Conservation (phyloP, 768 basidiomycete genomes). For the Tremella mesenterica region DNA sequence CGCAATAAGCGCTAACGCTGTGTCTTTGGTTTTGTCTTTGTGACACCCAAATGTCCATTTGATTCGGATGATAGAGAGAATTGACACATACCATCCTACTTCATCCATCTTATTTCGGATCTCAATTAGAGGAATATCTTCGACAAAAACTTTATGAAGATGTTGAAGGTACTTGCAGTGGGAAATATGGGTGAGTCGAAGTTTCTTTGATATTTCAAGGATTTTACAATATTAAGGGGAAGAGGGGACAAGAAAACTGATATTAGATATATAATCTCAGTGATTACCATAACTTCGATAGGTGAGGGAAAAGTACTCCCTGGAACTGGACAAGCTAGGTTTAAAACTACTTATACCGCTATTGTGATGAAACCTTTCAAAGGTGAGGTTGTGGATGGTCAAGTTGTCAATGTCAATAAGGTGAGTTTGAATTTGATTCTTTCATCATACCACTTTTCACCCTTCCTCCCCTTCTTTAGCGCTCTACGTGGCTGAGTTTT, state of each 20-base stretch:
- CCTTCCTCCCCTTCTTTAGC: neutral
- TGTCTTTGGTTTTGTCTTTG: neutral
- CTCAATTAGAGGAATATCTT: constrained; percentile 86
- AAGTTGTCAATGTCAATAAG: constrained; percentile 91
- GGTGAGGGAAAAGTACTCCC: constrained; percentile 86
- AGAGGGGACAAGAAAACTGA: constrained; percentile 1
- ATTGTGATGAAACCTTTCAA: constrained; percentile 99
- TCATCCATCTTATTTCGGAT: constrained; percentile 96
- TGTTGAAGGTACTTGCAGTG: constrained; percentile 94
- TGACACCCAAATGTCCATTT: neutral
- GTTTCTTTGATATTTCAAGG: neutral
- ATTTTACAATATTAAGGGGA: neutral
- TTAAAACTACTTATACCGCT: constrained; percentile 84
- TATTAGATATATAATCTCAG: constrained; percentile 44
- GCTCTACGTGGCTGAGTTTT: neutral
- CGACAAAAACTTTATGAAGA: constrained; percentile 88
- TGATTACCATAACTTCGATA: constrained; percentile 62
- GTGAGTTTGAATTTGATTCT: constrained; percentile 48
- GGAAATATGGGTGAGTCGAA: constrained; percentile 67
- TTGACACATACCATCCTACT: constrained; percentile 94
- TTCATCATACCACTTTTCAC: neutral
- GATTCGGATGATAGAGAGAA: constrained; percentile 60
- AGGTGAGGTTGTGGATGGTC: constrained; percentile 93
- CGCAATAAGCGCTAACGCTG: constrained; percentile 17
- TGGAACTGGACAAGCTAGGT: constrained; percentile 91